Conservation (phyloP, 1,139 yeast genomes). For the Geotrichum candidum region DNA sequence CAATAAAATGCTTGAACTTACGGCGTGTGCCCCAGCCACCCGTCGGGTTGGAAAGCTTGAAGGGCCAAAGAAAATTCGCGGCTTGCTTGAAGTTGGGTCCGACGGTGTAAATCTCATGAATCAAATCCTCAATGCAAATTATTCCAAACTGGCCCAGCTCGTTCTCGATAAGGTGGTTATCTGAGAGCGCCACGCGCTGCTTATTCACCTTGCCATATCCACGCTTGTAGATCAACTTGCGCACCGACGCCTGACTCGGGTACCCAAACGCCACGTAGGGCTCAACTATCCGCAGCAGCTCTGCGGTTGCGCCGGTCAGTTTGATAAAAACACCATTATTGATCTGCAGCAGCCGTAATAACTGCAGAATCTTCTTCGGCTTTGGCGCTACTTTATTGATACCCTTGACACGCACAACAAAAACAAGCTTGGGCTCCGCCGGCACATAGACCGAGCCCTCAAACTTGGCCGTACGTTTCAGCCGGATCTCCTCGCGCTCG, state of each 20-base stretch:
- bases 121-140: constrained; percentile 91
- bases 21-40: constrained; percentile 99
- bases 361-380: constrained; percentile 99
- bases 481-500: constrained; percentile 85
- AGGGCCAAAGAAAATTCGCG: constrained; percentile 99
- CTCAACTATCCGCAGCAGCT: constrained; percentile 94
- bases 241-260: constrained; percentile 93
- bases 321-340: constrained; percentile 97
- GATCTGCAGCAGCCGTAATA: constrained; percentile 94
- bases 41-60: constrained; percentile 97
- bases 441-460: constrained; percentile 76
- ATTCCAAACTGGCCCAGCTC: constrained; percentile 94
- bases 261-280: constrained; percentile 99
- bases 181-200: constrained; percentile 88
- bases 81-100: constrained; percentile 99
- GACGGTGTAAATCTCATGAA: constrained; percentile 97
- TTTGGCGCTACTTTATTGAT: constrained; percentile 98
- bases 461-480: constrained; percentile 96
- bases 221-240: constrained; percentile 98
- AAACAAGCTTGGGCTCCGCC: constrained; percentile 93
- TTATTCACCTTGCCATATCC: constrained; percentile 99
- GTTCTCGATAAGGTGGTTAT: constrained; percentile 91
- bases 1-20: constrained; percentile 99
- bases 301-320: constrained; percentile 96
- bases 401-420: constrained; percentile 99